These are phyloP conservation scores for Phialophora verrucosa DNA, from an alignment of 2,329 filamentous ascomycete genomes.

Conservation along the genomic window DNA sequence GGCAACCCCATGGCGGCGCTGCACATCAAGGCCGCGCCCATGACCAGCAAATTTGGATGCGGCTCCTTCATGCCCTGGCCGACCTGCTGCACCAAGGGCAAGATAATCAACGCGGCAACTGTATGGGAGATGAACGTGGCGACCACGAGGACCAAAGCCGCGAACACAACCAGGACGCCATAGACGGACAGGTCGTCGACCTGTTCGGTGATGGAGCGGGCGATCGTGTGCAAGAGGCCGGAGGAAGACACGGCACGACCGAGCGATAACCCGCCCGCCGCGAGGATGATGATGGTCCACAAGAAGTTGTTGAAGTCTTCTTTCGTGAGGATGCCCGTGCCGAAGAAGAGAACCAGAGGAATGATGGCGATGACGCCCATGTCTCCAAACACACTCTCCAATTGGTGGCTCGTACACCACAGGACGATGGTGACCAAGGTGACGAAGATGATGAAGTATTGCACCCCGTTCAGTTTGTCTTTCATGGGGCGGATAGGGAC, in stretches of 20 bases:
- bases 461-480: conserved; percentile 83
- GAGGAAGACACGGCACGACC: conserved; percentile 95
- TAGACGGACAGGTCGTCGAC: conserved; percentile 85
- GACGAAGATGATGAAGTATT: conserved; percentile 89
- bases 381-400: conserved; percentile 87
- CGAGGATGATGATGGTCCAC: conserved; percentile 97
- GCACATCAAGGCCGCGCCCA: conserved; percentile 95
- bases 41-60: conserved; percentile 92
- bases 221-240: conserved; percentile 87
- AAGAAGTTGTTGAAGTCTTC: conserved; percentile 99
- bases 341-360: conserved; percentile 94
- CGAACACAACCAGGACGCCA: conserved; percentile 83
- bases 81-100: conserved; percentile 87
- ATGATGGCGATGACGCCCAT: conserved; percentile 99
- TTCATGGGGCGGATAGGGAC: conserved; percentile 88
- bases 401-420: conserved; percentile 90
- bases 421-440: conserved; percentile 84
- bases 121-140: conserved; percentile 98
- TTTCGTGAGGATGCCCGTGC: conserved; percentile 92
- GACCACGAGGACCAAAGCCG: conserved; percentile 81
- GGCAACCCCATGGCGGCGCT: conserved; percentile 96
- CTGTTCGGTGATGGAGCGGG: conserved; percentile 71
- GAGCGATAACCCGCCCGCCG: conserved; percentile 87
- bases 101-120: conserved; percentile 90
- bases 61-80: conserved; percentile 84